phyloP scores from a whole-genome alignment of 2,329 filamentous ascomycete genomes.

The Penicillium sp. region DNA sequence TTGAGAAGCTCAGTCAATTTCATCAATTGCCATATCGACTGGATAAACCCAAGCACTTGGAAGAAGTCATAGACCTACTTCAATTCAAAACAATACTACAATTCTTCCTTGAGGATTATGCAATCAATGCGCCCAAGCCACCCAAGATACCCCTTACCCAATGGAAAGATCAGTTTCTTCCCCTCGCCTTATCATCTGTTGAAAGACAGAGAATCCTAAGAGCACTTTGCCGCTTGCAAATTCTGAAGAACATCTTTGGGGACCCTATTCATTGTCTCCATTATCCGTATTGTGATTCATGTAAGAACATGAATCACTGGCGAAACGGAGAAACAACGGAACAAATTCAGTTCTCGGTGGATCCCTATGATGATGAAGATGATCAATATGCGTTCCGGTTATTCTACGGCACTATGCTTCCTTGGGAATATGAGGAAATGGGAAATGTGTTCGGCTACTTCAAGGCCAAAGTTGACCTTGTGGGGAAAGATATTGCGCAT shows the following conservation, averaged over 20 bases:
- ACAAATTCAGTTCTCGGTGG: background rate
- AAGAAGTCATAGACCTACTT: constrained; percentile 14
- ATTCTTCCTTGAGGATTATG: constrained; percentile 8
- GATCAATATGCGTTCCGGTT: constrained; percentile 14
- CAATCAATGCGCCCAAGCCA: constrained; percentile 5
- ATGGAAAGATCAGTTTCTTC: constrained; percentile 1
- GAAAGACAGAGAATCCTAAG: constrained; percentile 4
- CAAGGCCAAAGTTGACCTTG: background rate
- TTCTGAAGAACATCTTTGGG: constrained; percentile 19
- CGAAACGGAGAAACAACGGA: background rate
- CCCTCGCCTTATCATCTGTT: background rate
- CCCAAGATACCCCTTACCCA: background rate
- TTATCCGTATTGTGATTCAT: background rate
- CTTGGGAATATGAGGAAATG: constrained; percentile 29
- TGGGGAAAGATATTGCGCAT: constrained; percentile 7
- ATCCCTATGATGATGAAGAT: background rate
- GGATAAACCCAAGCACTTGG: constrained; percentile 4
- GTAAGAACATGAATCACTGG: background rate
- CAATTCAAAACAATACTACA: constrained; percentile 8
- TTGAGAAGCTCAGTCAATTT: background rate
- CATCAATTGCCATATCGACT: background rate
- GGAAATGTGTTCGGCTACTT: constrained; percentile 15
- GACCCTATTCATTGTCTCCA: background rate
- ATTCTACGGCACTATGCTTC: constrained; percentile 24
- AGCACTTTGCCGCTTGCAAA: constrained; percentile 8